These are phyloP conservation scores for Clausena lansium DNA, from an alignment of 345 rosid genomes.

Conservation along the genomic window DNA sequence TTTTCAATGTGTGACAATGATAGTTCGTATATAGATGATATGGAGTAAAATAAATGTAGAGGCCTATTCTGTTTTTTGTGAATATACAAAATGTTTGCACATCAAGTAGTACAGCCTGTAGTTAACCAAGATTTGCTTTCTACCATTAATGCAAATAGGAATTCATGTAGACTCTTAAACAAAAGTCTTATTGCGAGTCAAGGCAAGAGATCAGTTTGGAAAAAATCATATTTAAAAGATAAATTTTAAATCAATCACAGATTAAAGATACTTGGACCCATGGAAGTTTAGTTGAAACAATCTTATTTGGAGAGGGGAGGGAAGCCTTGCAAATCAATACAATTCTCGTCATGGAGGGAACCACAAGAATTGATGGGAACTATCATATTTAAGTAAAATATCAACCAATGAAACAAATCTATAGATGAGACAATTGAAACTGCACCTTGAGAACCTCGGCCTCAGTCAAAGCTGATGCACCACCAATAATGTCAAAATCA, in stretches of 20 bases:
- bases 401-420: background rate
- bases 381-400: background rate
- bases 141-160: background rate
- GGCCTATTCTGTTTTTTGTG: background rate
- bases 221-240: background rate
- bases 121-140: background rate
- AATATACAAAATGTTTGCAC: background rate
- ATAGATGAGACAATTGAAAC: constrained; percentile 1
- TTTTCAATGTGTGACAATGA: background rate
- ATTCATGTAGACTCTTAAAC: background rate
- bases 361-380: background rate
- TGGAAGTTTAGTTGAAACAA: too few relatives aligned
- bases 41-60: background rate
- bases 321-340: background rate
- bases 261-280: too few relatives aligned
- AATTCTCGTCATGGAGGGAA: background rate
- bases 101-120: background rate
- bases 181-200: background rate
- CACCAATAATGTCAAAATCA: constrained; percentile 93
- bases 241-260: background rate
- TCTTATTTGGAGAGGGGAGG: background rate
- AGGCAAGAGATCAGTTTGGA: background rate
- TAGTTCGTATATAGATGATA: background rate
- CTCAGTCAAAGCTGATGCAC: constrained; percentile 81
- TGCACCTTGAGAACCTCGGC: constrained; percentile 84